Evolutionary conservation across 805 yeast species (phyloP).

Genomic region (Lipomyces mesembrius): DNA sequence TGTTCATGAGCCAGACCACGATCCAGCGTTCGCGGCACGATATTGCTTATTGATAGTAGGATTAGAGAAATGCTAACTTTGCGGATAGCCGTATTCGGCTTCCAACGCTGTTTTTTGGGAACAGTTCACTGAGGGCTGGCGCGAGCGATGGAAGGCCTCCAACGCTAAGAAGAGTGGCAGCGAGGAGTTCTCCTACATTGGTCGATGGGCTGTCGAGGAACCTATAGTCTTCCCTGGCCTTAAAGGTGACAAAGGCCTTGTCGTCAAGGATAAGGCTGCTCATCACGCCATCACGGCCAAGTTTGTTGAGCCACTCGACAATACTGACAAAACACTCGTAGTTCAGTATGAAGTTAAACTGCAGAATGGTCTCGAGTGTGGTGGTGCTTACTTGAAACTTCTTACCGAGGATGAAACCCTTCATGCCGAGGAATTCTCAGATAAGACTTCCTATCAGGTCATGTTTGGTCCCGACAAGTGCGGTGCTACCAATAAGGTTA

Average conservation of each 20-base stretch:
- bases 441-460: slow-evolving; percentile 74
- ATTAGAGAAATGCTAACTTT: neutral
- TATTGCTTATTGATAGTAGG: neutral
- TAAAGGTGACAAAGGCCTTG: slow-evolving; percentile 72
- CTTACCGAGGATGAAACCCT: slow-evolving; percentile 52
- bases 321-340: slow-evolving; percentile 68
- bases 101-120: slow-evolving; percentile 50
- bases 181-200: slow-evolving; percentile 64
- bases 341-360: slow-evolving; percentile 87
- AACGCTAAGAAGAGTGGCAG: slow-evolving; percentile 52
- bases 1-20: neutral
- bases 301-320: slow-evolving; percentile 62
- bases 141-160: slow-evolving; percentile 64
- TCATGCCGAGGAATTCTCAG: slow-evolving; percentile 57
- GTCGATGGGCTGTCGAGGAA: slow-evolving; percentile 78
- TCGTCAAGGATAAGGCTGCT: slow-evolving; percentile 73
- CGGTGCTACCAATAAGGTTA: slow-evolving; percentile 70
- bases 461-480: slow-evolving; percentile 97
- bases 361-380: slow-evolving; percentile 79
- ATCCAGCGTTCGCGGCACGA: neutral
- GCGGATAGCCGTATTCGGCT: slow-evolving; percentile 16
- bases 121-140: slow-evolving; percentile 46
- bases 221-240: slow-evolving; percentile 62
- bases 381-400: slow-evolving; percentile 87
- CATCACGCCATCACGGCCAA: slow-evolving; percentile 78